Evolutionary conservation across 2,329 filamentous ascomycete genomes (phyloP).

Genomic region (Neoscytalidium dimidiatum): DNA sequence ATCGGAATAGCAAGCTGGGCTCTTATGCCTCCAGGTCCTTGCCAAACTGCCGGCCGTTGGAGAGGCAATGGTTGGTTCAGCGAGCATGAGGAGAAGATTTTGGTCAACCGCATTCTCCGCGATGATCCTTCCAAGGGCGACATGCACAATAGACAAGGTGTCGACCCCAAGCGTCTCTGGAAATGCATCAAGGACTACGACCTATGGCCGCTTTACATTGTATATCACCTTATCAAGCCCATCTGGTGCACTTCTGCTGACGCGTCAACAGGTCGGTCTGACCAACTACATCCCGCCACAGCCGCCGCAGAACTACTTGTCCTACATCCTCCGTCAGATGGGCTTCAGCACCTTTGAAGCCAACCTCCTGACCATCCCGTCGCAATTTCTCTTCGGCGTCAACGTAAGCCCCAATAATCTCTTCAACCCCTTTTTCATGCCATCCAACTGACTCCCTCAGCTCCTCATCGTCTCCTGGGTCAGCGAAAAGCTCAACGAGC

Average conservation of each 20-base stretch:
- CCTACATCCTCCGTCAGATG: constrained; percentile 46
- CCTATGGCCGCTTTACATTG: constrained; percentile 40
- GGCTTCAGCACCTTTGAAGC: constrained; percentile 36
- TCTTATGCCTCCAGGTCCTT: neutral
- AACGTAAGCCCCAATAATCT: neutral
- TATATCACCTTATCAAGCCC: neutral
- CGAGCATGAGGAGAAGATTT: constrained; percentile 13
- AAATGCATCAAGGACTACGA: constrained; percentile 38
- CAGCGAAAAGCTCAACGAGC: constrained; percentile 48
- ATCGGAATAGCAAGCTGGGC: constrained; percentile 54
- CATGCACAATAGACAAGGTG: constrained; percentile 40
- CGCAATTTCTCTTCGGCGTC: constrained; percentile 45
- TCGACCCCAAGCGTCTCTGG: constrained; percentile 34
- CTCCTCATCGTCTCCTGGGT: constrained; percentile 51
- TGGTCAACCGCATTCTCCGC: constrained; percentile 17
- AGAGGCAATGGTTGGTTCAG: constrained; percentile 10
- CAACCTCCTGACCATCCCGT: constrained; percentile 30
- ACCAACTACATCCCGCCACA: constrained; percentile 44
- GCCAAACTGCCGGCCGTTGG: constrained; percentile 7
- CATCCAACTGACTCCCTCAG: constrained; percentile 24
- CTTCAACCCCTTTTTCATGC: neutral
- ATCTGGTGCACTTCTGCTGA: neutral
- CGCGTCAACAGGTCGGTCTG: constrained; percentile 29
- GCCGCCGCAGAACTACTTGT: constrained; percentile 49
- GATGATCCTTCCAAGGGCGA: constrained; percentile 29